Conservation (phyloP, 2,329 filamentous ascomycete genomes). For the Aureobasidium vineae region DNA sequence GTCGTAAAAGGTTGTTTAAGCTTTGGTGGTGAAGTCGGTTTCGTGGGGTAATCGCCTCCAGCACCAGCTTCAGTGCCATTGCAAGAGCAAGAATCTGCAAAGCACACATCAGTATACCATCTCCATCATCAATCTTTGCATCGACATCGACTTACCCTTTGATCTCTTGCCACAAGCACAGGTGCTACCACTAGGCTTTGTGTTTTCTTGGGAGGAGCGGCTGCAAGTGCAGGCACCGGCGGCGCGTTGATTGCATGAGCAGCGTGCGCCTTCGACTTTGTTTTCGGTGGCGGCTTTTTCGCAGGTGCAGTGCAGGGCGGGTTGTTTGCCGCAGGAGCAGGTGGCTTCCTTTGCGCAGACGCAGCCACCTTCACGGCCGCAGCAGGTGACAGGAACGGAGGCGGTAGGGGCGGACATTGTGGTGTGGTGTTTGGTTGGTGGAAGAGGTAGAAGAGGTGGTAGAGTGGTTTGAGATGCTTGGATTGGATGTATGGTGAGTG, state of each 20-base stretch:
- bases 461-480: background rate
- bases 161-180: slow-evolving; percentile 78
- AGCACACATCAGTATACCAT: background rate
- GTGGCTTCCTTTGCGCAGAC: slow-evolving; percentile 56
- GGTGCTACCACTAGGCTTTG: slow-evolving; percentile 56
- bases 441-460: background rate
- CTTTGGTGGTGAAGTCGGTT: slow-evolving; percentile 80
- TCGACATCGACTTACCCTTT: slow-evolving; percentile 55
- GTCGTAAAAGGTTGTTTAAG: slow-evolving; percentile 16
- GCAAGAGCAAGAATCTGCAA: slow-evolving; percentile 59
- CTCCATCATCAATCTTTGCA: no score
- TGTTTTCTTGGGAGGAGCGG: slow-evolving; percentile 68
- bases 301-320: slow-evolving; percentile 83
- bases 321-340: slow-evolving; percentile 88
- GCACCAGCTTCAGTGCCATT: slow-evolving; percentile 67
- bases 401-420: slow-evolving; percentile 43
- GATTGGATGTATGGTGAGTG: background rate
- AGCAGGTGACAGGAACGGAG: slow-evolving; percentile 56
- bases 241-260: slow-evolving; percentile 76
- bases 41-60: slow-evolving; percentile 57
- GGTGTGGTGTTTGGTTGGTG: background rate
- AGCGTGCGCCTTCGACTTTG: slow-evolving; percentile 66
- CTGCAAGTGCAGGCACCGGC: slow-evolving; percentile 81
- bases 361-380: slow-evolving; percentile 54
- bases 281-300: slow-evolving; percentile 76